Percentiles rank a stretch among this genome's conserved stretches.
Conservation (phyloP, 805 yeast genomes). For the Candida glaebosa region DNA sequence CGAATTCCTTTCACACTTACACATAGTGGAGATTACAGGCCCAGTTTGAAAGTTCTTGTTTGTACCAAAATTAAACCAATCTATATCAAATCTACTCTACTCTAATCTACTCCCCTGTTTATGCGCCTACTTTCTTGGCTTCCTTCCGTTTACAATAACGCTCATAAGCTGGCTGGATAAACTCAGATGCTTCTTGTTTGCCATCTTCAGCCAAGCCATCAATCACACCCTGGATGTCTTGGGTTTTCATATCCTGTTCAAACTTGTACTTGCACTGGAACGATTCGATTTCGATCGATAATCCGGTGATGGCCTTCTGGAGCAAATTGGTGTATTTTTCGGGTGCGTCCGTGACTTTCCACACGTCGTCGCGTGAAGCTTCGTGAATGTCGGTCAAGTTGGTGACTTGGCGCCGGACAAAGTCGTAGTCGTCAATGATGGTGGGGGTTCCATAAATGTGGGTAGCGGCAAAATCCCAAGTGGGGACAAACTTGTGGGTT, state of each 20-base stretch:
- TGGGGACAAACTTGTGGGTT: conserved; percentile 64
- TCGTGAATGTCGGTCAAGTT: conserved; percentile 49
- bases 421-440: conserved; percentile 42
- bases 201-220: conserved; percentile 43
- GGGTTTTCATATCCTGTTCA: conserved; percentile 45
- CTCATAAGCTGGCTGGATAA: conserved; percentile 18
- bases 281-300: conserved; percentile 47
- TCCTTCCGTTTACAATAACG: conserved; percentile 16
- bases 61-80: no score
- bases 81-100: no score
- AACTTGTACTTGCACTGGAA: conserved; percentile 56
- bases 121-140: conserved; percentile 8
- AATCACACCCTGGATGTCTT: conserved; percentile 51
- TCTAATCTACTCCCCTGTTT: no score
- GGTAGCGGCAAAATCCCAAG: conserved; percentile 62
- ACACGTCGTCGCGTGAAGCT: conserved; percentile 34
- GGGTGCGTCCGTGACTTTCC: conserved; percentile 61
- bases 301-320: conserved; percentile 52
- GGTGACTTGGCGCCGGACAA: conserved; percentile 43
- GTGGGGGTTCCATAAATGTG: conserved; percentile 53
- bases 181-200: conserved; percentile 22
- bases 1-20: no score
- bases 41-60: no score
- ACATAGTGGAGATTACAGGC: no score
- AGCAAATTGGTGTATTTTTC: conserved; percentile 38